Evolutionary conservation across 2,329 filamentous ascomycete species (phyloP), one percentile per base, ranked within the genome.

Genomic region (Bipolaris zeicola): DNA sequence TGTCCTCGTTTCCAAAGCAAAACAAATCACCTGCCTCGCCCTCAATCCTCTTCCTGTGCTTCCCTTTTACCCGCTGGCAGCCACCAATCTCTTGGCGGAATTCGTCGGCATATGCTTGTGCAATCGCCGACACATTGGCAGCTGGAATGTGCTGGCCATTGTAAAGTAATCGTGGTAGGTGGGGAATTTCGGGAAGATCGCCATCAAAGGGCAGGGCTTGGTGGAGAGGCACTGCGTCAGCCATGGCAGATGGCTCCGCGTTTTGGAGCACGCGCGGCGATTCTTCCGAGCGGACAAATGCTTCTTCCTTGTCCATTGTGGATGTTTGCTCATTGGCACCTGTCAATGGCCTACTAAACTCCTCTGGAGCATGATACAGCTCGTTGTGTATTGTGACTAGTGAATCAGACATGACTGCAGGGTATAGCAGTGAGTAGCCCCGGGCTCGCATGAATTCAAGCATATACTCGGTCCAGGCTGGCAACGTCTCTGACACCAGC

Each of bases 391-490:
- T 79, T 0, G 87, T 89, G n/a, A 87, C 86, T 11, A 96, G 78
- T 4, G 85, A 79, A 66, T 79, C 37, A 71, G 83, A 60, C 2
- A 65, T 65, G 5, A 71, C 80, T 36, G 87, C 85, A 0, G 94
- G 94, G 69, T 96, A 96, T 0, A 96, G 76, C 50, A 91, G 87
- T 65, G 85, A 87, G 76, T 96, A 96, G 11, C 90, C 91, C 26
- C 90, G 85, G 3, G 87, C 85, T 11, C 89, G 86, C 61, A 90
- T 89, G 14, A 97, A 82, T 69, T 91, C 88, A 36, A 95, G 80
- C 54, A 90, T 81, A 63, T 92, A 88, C 75, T 96, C 90, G 53
- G 92, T 81, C 88, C 91, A 95, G 0, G 89, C 83, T 0, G 92
- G 91, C 49, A 88, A 86, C 10, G 80, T 84, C 61, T 87, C 87